Conservation (phyloP, 169 alveolate species). For the Cryptosporidium meleagridis region DNA sequence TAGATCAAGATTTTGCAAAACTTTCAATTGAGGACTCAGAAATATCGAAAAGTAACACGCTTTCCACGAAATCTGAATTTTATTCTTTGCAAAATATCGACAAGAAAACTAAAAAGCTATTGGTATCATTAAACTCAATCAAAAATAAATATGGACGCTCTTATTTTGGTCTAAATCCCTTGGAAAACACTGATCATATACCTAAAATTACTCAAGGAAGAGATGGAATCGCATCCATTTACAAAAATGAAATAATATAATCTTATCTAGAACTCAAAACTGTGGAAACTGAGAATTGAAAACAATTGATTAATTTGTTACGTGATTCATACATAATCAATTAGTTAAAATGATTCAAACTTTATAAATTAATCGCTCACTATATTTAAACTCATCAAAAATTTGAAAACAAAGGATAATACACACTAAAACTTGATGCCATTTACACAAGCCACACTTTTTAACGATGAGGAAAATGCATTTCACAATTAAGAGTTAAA, state of each 20-base stretch:
- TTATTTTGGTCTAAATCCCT: constrained; percentile 45
- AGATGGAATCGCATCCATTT: constrained; percentile 60
- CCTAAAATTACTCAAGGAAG: constrained; percentile 36
- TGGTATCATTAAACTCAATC: not conserved
- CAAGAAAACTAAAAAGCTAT: not conserved
- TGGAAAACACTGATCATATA: constrained; percentile 26
- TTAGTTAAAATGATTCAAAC: not conserved
- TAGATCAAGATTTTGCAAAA: not conserved
- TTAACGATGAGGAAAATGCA: no score
- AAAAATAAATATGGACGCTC: not conserved
- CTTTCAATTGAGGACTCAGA: not conserved
- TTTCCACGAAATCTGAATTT: not conserved
- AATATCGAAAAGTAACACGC: not conserved
- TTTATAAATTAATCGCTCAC: no score
- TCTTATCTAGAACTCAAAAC: not conserved
- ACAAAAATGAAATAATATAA: constrained; percentile 2
- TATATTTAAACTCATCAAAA: no score
- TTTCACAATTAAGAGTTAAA: not conserved
- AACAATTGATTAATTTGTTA: no score
- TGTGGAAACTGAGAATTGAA: no score
- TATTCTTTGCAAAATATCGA: constrained; percentile 2
- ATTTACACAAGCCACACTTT: no score
- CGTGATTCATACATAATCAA: no score
- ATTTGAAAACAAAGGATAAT: not conserved
- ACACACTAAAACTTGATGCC: no score